These are phyloP conservation scores for Suillus spraguei DNA, from an alignment of 768 basidiomycete genomes.

Conservation along the genomic window DNA sequence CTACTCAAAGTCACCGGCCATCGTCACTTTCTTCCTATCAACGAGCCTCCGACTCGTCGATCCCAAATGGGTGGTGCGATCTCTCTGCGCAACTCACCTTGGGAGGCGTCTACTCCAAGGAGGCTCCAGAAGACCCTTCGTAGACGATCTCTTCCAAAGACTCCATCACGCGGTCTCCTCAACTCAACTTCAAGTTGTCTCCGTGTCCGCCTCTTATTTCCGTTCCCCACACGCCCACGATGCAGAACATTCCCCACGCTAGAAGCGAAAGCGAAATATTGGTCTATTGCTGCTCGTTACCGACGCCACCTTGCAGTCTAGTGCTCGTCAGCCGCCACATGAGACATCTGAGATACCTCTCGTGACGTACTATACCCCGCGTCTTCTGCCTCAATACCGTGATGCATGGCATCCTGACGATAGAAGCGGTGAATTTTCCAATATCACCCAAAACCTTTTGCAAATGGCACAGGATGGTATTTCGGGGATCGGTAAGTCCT, in stretches of 20 bases:
- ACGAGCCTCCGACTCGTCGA: slow-evolving; percentile 16
- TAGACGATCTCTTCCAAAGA: slow-evolving; percentile 14
- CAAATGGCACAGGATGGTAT: slow-evolving; percentile 53
- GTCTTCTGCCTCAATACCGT: slow-evolving; percentile 43
- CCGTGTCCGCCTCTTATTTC: slow-evolving; percentile 17
- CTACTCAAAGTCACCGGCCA: not conserved
- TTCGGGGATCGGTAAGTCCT: slow-evolving; percentile 40
- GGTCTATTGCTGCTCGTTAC: slow-evolving; percentile 31
- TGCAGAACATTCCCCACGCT: slow-evolving; percentile 25
- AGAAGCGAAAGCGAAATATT: slow-evolving; percentile 32
- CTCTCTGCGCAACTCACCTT: slow-evolving; percentile 12
- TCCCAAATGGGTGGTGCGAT: slow-evolving; percentile 10
- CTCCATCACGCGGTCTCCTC: slow-evolving; percentile 20
- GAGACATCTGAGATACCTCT: slow-evolving; percentile 19
- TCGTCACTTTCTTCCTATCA: slow-evolving; percentile 16
- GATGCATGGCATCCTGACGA: slow-evolving; percentile 13
- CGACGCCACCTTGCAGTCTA: slow-evolving; percentile 24
- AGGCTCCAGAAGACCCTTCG: not conserved
- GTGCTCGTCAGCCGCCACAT: slow-evolving; percentile 12
- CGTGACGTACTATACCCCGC: slow-evolving; percentile 38
- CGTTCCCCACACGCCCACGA: slow-evolving; percentile 15
- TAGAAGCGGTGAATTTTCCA: slow-evolving; percentile 21
- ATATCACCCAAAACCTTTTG: slow-evolving; percentile 40
- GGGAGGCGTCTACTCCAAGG: slow-evolving; percentile 9
- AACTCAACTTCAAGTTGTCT: slow-evolving; percentile 17